A percentile compares a stretch with the other conserved stretches of the same genome.
phyloP scores from a whole-genome alignment of 306 rosid genomes.

The Begonia fuchsioides region DNA sequence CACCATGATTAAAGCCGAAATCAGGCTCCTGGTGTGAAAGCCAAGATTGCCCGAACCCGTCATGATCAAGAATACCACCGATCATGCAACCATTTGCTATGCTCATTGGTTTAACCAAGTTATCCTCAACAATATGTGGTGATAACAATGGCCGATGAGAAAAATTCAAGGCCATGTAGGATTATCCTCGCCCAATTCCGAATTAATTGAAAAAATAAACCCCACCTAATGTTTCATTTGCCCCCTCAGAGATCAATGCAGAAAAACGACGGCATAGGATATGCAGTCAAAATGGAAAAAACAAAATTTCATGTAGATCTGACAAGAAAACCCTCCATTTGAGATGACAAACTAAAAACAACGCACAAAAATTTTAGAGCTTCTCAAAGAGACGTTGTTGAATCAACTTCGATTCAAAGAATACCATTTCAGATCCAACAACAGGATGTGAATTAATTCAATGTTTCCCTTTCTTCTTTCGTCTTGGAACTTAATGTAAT shows the following conservation, averaged over 20 bases:
- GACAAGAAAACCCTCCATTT: slow-evolving; percentile 84
- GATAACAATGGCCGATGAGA: slow-evolving; percentile 14
- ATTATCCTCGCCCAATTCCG: slow-evolving; percentile 7
- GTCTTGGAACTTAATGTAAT: too few relatives aligned
- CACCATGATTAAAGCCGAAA: slow-evolving; percentile 27
- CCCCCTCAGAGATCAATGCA: not conserved
- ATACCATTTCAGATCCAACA: slow-evolving; percentile 2
- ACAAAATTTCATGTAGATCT: slow-evolving; percentile 6
- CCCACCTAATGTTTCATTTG: not conserved
- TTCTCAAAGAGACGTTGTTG: slow-evolving; percentile 31
- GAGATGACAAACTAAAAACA: slow-evolving; percentile 86
- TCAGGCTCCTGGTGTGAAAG: slow-evolving; percentile 22
- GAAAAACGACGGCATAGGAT: not conserved
- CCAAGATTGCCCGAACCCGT: slow-evolving; percentile 27
- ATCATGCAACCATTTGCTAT: slow-evolving; percentile 33
- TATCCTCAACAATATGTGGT: slow-evolving; percentile 13
- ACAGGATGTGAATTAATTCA: slow-evolving; percentile 3
- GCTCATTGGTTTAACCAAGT: slow-evolving; percentile 24
- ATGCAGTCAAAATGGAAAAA: not conserved
- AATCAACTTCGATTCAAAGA: slow-evolving; percentile 16
- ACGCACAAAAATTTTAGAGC: slow-evolving; percentile 87
- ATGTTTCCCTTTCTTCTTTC: too few relatives aligned
- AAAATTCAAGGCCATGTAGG: slow-evolving; percentile 17
- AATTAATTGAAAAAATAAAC: not conserved
- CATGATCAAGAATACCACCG: slow-evolving; percentile 26